Evolutionary conservation across 495 filamentous ascomycete genomes (phyloP).

Genomic region (Cairneyella variabilis): DNA sequence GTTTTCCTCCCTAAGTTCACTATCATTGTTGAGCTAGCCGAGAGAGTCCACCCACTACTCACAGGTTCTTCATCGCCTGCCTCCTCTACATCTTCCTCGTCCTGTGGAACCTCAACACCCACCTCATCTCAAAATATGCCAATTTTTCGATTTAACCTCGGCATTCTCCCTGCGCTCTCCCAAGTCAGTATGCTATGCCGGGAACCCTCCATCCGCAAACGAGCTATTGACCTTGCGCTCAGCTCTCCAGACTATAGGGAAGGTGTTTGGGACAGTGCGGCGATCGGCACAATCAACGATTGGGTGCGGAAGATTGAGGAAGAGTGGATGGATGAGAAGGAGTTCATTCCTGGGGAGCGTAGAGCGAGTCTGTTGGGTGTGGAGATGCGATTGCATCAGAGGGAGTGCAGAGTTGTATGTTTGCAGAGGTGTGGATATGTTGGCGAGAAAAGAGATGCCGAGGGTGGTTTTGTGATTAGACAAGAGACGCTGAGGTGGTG

Average conservation of each 20-base stretch:
- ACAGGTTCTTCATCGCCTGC: background rate
- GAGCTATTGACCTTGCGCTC: constrained; percentile 34
- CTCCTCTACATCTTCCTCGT: background rate
- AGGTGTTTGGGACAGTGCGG: constrained; percentile 38
- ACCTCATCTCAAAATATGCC: background rate
- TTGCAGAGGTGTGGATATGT: too few species aligned
- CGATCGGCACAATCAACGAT: constrained; percentile 31
- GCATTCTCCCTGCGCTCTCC: constrained; percentile 32
- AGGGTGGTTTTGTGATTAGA: too few species aligned
- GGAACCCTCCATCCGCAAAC: constrained; percentile 34
- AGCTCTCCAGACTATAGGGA: constrained; percentile 31
- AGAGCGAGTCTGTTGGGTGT: background rate
- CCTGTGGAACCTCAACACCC: too few species aligned
- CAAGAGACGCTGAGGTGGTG: too few species aligned
- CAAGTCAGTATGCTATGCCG: constrained; percentile 34
- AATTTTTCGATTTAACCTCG: constrained; percentile 28
- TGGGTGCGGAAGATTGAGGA: constrained; percentile 39
- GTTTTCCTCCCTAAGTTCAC: background rate
- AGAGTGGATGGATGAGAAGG: constrained; percentile 12
- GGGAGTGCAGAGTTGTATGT: background rate
- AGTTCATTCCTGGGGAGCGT: background rate
- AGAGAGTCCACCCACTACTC: background rate
- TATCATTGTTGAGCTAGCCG: background rate
- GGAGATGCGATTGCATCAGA: background rate
- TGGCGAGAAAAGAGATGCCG: too few species aligned